Percentiles rank a stretch among this genome's conserved stretches.
These are phyloP conservation scores for Pichia sp. DNA, from an alignment of 1,139 yeast species.

Conservation along the genomic window DNA sequence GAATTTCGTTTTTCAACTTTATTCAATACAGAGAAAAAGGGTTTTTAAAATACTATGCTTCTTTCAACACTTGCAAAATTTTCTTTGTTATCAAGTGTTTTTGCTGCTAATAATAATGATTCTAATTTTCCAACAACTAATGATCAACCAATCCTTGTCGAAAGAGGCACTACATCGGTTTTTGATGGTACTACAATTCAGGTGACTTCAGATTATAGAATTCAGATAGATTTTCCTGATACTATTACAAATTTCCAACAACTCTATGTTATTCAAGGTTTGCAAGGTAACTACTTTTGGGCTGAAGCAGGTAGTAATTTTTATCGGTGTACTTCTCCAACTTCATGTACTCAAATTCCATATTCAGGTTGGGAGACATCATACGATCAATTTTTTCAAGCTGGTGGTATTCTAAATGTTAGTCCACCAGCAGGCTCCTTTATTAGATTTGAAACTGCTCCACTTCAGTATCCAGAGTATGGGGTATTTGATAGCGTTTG, in stretches of 20 bases:
- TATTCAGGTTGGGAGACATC: constrained; percentile 1
- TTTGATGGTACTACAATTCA: not conserved
- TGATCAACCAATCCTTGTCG: too few relatives aligned
- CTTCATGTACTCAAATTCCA: constrained; percentile 1
- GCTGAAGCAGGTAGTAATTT: constrained; percentile 3
- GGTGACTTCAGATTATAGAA: constrained; percentile 4
- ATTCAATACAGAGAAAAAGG: not conserved
- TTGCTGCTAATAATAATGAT: not conserved
- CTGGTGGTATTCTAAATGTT: not conserved
- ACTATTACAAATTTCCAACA: constrained; percentile 4
- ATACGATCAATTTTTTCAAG: constrained; percentile 7
- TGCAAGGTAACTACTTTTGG: constrained; percentile 9
- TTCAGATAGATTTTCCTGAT: constrained; percentile 14
- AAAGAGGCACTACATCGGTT: too few relatives aligned
- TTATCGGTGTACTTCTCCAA: constrained; percentile 9
- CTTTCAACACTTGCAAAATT: not conserved
- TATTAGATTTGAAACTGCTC: constrained; percentile 13
- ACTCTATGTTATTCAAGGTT: constrained; percentile 6
- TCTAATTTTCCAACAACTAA: too few relatives aligned
- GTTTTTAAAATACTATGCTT: not conserved
- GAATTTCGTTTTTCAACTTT: too few relatives aligned
- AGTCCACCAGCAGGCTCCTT: constrained; percentile 9
- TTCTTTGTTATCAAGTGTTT: not conserved
- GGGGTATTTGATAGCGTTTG: constrained; percentile 10
- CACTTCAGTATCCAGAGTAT: constrained; percentile 8